Evolutionary conservation across 768 basidiomycete species (phyloP).

Genomic region (Phlebiopsis gigantea): DNA sequence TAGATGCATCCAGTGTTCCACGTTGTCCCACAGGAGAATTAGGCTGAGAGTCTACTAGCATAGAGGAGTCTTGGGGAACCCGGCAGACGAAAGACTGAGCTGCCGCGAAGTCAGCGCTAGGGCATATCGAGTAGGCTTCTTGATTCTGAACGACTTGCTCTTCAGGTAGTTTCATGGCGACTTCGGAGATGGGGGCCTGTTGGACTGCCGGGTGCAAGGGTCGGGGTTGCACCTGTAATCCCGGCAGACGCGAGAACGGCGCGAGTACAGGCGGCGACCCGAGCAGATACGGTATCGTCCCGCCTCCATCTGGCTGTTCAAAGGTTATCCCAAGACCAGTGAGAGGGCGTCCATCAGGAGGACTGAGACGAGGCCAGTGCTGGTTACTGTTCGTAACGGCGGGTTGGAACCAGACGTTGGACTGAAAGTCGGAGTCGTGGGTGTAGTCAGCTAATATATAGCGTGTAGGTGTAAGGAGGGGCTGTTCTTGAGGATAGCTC

Average conservation of each 20-base stretch:
- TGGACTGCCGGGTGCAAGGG: not conserved
- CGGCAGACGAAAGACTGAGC: slow-evolving; percentile 1
- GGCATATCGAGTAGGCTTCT: slow-evolving; percentile 17
- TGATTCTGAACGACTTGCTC: not conserved
- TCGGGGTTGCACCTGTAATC: not conserved
- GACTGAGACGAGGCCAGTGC: not conserved
- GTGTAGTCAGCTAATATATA: not conserved
- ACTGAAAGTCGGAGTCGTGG: slow-evolving; percentile 9
- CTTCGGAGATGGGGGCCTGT: not conserved
- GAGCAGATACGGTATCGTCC: not conserved
- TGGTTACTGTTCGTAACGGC: not conserved
- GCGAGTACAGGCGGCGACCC: not conserved
- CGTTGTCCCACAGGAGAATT: not conserved
- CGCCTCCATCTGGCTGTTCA: not conserved
- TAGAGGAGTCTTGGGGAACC: not conserved
- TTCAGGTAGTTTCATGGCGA: not conserved
- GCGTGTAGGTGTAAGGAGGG: not conserved
- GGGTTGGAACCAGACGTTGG: slow-evolving; percentile 10
- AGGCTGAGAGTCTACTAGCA: slow-evolving; percentile 2
- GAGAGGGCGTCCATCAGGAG: slow-evolving; percentile 6
- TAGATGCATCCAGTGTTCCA: not conserved
- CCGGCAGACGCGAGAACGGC: not conserved
- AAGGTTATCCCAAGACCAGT: slow-evolving; percentile 13
- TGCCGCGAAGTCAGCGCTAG: slow-evolving; percentile 14
- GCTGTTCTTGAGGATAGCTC: not conserved